phyloP scores from a whole-genome alignment of 2,329 filamentous ascomycete species.

The Pseudocercospora macadamiae region DNA sequence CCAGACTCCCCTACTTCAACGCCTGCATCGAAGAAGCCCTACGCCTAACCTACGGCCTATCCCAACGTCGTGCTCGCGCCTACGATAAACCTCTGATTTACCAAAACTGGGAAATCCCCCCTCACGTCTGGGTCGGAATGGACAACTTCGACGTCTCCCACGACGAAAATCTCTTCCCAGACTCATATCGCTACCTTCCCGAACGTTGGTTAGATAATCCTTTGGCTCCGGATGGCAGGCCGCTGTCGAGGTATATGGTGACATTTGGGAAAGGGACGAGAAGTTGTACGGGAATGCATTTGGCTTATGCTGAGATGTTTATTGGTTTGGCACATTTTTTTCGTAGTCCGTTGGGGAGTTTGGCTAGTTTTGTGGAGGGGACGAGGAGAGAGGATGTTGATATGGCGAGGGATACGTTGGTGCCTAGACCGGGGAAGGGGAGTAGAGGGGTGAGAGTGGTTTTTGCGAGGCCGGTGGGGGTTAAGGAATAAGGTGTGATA shows the following conservation, averaged over 20 bases:
- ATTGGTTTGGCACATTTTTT: slow-evolving; percentile 17
- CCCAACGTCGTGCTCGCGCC: slow-evolving; percentile 16
- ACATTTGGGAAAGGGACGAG: slow-evolving; percentile 18
- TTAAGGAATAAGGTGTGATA: too few relatives aligned
- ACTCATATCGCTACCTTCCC: slow-evolving; percentile 17
- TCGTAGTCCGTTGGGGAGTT: slow-evolving; percentile 6
- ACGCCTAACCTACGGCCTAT: slow-evolving; percentile 29
- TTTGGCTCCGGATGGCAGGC: slow-evolving; percentile 14
- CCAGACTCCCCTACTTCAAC: slow-evolving; percentile 23
- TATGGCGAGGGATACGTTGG: background rate
- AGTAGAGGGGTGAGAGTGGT: background rate
- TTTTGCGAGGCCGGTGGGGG: too few relatives aligned
- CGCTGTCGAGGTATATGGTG: slow-evolving; percentile 15
- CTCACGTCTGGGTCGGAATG: slow-evolving; percentile 20
- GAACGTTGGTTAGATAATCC: slow-evolving; percentile 22
- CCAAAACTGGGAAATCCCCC: slow-evolving; percentile 21
- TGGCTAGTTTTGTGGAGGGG: background rate
- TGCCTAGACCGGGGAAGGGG: background rate
- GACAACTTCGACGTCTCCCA: slow-evolving; percentile 20
- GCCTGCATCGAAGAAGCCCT: slow-evolving; percentile 21
- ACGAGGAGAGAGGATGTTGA: background rate
- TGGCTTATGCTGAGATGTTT: slow-evolving; percentile 19
- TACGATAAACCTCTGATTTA: slow-evolving; percentile 19
- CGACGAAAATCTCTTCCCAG: slow-evolving; percentile 22
- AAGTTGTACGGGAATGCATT: slow-evolving; percentile 20